Percentiles rank a stretch among this genome's conserved stretches.
These are phyloP conservation scores for Hygrocybe coccinea DNA, from an alignment of 768 basidiomycete genomes.

Conservation along the genomic window DNA sequence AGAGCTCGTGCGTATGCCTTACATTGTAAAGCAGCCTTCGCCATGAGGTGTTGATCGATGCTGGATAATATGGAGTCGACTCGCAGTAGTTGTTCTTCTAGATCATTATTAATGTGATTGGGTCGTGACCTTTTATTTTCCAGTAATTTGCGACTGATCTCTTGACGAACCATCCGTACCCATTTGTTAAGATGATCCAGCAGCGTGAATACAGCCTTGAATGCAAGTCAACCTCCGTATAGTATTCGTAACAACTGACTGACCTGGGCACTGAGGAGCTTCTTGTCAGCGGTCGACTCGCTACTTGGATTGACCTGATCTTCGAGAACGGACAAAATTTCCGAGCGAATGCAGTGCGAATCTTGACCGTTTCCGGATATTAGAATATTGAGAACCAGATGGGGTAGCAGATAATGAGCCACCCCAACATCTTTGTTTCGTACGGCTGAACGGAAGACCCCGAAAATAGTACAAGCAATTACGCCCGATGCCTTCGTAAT, in stretches of 20 bases:
- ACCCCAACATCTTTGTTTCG: conserved; percentile 89
- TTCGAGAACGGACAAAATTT: conserved; percentile 75
- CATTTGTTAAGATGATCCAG: conserved; percentile 93
- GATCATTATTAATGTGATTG: conserved; percentile 32
- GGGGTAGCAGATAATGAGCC: conserved; percentile 87
- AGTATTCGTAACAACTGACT: conserved; percentile 6
- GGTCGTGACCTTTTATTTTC: conserved; percentile 49
- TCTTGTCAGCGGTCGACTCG: conserved; percentile 65
- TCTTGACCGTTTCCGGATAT: conserved; percentile 67
- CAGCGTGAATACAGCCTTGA: conserved; percentile 87
- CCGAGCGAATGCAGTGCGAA: conserved; percentile 59
- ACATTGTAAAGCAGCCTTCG: conserved; percentile 89
- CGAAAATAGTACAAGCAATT: conserved; percentile 66
- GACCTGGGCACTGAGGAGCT: conserved; percentile 91
- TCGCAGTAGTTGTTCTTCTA: conserved; percentile 57
- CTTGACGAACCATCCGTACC: conserved; percentile 71
- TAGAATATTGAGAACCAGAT: conserved; percentile 82
- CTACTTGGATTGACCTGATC: conserved; percentile 75
- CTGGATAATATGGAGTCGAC: conserved; percentile 80
- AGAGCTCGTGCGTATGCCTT: conserved; percentile 90
- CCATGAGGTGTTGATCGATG: conserved; percentile 85
- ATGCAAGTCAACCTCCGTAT: background rate
- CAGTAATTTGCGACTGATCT: conserved; percentile 44
- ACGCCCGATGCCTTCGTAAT: conserved; percentile 58
- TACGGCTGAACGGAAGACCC: conserved; percentile 71